Conservation (phyloP, 139 green algal genomes). For the Pleodorina starrii region DNA sequence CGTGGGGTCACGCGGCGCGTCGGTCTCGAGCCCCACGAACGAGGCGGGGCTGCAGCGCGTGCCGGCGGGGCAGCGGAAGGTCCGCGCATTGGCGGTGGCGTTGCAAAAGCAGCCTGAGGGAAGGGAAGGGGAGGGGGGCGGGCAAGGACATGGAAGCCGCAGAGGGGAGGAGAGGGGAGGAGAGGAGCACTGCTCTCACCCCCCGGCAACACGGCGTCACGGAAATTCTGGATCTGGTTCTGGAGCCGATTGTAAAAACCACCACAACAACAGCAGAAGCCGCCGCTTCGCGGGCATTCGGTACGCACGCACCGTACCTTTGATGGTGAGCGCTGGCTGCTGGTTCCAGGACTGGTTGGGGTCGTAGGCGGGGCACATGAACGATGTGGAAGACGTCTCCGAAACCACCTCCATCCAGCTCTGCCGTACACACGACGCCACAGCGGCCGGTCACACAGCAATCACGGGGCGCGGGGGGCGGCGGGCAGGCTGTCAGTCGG, state of each 20-base stretch:
- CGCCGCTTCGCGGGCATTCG: too few species aligned
- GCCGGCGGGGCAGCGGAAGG: slow-evolving; percentile 56
- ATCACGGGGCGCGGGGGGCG: too few species aligned
- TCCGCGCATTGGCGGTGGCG: slow-evolving; percentile 30
- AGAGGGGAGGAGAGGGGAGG: not conserved
- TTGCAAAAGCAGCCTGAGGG: slow-evolving; percentile 63
- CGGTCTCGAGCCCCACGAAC: slow-evolving; percentile 39
- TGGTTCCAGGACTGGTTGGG: not conserved
- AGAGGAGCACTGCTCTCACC: too few species aligned
- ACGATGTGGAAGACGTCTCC: not conserved
- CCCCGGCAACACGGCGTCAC: too few species aligned
- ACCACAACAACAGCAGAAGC: too few species aligned
- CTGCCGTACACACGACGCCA: too few species aligned
- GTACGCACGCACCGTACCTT: too few species aligned
- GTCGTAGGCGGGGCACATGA: slow-evolving; percentile 34
- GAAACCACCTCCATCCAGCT: slow-evolving; percentile 29
- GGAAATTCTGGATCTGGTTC: too few species aligned
- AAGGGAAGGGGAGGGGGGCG: not conserved
- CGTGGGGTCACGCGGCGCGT: slow-evolving; percentile 11
- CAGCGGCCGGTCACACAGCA: too few species aligned
- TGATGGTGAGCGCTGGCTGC: not conserved
- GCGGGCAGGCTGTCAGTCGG: too few species aligned
- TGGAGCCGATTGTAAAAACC: too few species aligned
- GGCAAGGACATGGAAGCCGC: too few species aligned
- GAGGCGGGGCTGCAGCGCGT: slow-evolving; percentile 34